phyloP scores from a whole-genome alignment of 2,329 filamentous ascomycete species.

The Claviceps monticola region DNA sequence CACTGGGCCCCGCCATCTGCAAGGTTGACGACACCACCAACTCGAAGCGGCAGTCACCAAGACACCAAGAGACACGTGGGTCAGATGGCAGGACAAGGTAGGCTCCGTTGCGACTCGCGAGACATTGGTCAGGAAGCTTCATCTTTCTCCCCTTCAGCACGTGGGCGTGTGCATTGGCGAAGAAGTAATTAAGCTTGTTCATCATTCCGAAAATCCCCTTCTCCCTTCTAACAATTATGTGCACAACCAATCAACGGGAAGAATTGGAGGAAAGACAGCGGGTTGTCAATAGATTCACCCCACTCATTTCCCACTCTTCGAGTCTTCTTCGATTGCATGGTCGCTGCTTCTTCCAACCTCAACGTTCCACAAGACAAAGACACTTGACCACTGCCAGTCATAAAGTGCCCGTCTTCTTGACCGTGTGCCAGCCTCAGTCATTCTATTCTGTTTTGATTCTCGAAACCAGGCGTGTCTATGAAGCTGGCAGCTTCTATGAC shows the following conservation, averaged over 20 bases:
- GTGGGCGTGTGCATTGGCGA: too few relatives aligned
- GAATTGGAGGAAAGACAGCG: not conserved
- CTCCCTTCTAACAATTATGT: not conserved
- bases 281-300: slow-evolving; percentile 2
- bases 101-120: too few relatives aligned
- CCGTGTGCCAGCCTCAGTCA: not conserved
- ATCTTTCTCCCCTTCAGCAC: too few relatives aligned
- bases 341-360: not conserved
- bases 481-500: not conserved
- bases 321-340: not conserved
- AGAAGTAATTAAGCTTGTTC: too few relatives aligned
- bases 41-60: too few relatives aligned
- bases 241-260: slow-evolving; percentile 8
- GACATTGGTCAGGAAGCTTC: too few relatives aligned
- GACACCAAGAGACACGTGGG: too few relatives aligned
- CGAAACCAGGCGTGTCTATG: not conserved
- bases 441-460: not conserved
- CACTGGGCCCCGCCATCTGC: too few relatives aligned
- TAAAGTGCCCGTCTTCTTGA: not conserved
- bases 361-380: not conserved
- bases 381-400: not conserved
- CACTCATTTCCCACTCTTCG: slow-evolving; percentile 3
- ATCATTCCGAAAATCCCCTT: too few relatives aligned
- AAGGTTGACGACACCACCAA: too few relatives aligned
- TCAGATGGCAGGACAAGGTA: too few relatives aligned